These are phyloP conservation scores for Colletotrichum lindemuthianum DNA, from an alignment of 2,329 filamentous ascomycete genomes.

Conservation along the genomic window DNA sequence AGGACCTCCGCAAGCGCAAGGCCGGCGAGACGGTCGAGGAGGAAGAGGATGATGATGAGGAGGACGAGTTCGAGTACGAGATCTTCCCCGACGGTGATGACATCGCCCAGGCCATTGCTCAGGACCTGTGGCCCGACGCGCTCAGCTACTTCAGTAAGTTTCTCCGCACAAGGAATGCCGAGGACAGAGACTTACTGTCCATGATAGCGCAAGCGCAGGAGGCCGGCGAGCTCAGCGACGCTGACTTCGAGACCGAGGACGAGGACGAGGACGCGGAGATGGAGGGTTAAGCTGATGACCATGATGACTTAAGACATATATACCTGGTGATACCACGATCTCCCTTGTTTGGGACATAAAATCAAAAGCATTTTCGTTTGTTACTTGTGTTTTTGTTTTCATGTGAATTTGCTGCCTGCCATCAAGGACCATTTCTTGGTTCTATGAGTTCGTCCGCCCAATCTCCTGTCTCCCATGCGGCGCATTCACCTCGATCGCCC, in stretches of 20 bases:
- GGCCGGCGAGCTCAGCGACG: slow-evolving; percentile 71
- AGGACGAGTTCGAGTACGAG: slow-evolving; percentile 77
- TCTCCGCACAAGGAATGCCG: slow-evolving; percentile 7
- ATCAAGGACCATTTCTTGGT: too few species aligned
- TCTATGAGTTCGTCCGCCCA: too few species aligned
- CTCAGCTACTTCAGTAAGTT: slow-evolving; percentile 90
- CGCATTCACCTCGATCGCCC: too few species aligned
- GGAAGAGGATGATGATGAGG: slow-evolving; percentile 67
- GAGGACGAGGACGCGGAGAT: slow-evolving; percentile 63
- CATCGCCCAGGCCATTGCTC: slow-evolving; percentile 80
- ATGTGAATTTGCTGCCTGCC: neutral
- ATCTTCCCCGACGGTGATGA: slow-evolving; percentile 91
- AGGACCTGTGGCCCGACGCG: slow-evolving; percentile 89
- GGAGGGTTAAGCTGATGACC: slow-evolving; percentile 41
- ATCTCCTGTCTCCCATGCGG: too few species aligned
- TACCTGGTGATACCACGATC: slow-evolving; percentile 32
- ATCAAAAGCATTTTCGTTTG: slow-evolving; percentile 25
- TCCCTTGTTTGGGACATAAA: slow-evolving; percentile 18
- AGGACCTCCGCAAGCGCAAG: slow-evolving; percentile 61
- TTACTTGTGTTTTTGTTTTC: neutral
- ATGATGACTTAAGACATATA: slow-evolving; percentile 6
- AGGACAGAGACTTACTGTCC: slow-evolving; percentile 32
- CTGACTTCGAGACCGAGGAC: slow-evolving; percentile 74
- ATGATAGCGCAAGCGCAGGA: slow-evolving; percentile 75
- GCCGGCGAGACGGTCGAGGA: slow-evolving; percentile 61